A percentile compares a stretch with the other conserved stretches of the same genome.
Evolutionary conservation across 805 yeast species (phyloP).

Genomic region (Candida chilensis): DNA sequence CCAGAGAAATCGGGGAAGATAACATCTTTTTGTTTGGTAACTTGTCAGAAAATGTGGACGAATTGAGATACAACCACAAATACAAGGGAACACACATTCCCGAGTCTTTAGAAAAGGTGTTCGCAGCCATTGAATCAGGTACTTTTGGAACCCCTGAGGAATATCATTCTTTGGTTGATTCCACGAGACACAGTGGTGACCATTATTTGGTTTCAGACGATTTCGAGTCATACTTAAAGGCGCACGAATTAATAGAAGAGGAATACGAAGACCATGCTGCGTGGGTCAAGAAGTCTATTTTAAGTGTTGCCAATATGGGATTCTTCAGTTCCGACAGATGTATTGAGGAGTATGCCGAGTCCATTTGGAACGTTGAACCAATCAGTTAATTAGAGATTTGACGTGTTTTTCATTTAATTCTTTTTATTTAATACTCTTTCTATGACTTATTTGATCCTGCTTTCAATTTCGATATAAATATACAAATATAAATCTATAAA

Average conservation of each 20-base stretch:
- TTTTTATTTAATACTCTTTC: no score
- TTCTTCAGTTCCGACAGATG: slow-evolving; percentile 89
- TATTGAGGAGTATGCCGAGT: slow-evolving; percentile 85
- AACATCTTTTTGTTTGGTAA: slow-evolving; percentile 89
- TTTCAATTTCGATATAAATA: no score
- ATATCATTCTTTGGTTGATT: slow-evolving; percentile 58
- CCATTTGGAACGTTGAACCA: slow-evolving; percentile 90
- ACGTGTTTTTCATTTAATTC: no score
- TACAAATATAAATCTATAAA: no score
- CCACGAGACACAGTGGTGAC: slow-evolving; percentile 70
- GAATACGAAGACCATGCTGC: slow-evolving; percentile 56
- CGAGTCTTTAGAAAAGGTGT: slow-evolving; percentile 50
- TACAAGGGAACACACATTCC: slow-evolving; percentile 54
- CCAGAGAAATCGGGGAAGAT: slow-evolving; percentile 89
- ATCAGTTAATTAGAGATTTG: slow-evolving; percentile 18
- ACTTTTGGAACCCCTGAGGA: slow-evolving; percentile 61
- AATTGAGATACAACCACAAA: slow-evolving; percentile 66
- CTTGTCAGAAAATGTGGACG: slow-evolving; percentile 84
- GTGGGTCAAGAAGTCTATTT: slow-evolving; percentile 73
- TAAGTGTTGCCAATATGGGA: slow-evolving; percentile 86
- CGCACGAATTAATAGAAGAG: slow-evolving; percentile 69
- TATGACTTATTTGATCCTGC: no score
- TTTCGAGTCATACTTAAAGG: slow-evolving; percentile 77
- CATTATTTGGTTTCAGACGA: slow-evolving; percentile 84
- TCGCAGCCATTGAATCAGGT: slow-evolving; percentile 58